Conservation (phyloP, 2,329 filamentous ascomycete species). For the Sphaerulina populicola region DNA sequence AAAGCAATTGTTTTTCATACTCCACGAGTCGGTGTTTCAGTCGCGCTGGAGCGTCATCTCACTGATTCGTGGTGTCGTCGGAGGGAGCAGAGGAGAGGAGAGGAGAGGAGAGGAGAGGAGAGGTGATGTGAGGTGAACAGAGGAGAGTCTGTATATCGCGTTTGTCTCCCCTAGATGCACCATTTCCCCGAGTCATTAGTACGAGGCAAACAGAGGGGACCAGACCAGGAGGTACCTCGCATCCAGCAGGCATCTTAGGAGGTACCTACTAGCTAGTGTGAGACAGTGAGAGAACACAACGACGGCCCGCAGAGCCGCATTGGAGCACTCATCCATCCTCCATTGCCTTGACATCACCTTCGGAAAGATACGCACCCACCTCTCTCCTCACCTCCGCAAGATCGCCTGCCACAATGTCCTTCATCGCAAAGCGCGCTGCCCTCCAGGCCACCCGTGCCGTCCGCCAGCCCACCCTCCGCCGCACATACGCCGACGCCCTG, state of each 20-base stretch:
- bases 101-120: neutral
- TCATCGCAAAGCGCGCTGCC: slow-evolving; percentile 40
- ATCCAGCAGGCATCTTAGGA: too few species aligned
- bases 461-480: slow-evolving; percentile 27
- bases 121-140: too few species aligned
- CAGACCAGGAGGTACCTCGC: too few species aligned
- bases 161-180: too few species aligned
- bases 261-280: too few species aligned
- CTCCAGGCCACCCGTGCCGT: slow-evolving; percentile 38
- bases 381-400: slow-evolving; percentile 1
- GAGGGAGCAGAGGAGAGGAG: neutral
- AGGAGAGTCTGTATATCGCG: too few species aligned
- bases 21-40: neutral
- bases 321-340: neutral
- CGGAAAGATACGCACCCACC: neutral
- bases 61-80: neutral
- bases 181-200: too few species aligned
- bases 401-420: slow-evolving; percentile 36
- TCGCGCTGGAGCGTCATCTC: neutral
- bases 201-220: too few species aligned
- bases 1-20: neutral
- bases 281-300: too few species aligned
- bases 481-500: slow-evolving; percentile 37
- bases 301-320: neutral
- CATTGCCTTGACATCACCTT: slow-evolving; percentile 2